Base-by-base conservation (phyloP, 306 rosid genomes). In the Quercus dentata region DNA sequence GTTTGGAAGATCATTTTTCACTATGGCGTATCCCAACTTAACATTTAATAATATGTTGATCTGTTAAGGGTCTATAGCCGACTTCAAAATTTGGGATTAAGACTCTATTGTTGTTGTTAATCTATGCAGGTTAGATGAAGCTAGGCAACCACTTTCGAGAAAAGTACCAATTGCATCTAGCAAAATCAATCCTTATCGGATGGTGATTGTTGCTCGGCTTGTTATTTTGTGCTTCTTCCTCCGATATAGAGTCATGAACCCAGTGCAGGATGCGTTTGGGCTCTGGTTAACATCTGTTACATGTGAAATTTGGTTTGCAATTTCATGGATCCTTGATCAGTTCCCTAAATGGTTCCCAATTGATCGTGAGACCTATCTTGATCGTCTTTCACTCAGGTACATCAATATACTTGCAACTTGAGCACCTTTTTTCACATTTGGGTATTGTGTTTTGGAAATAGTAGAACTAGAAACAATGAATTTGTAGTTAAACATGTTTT, bases 321-420 rank as follows among this genome's bases (percentile, higher is more conserved):
- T 94, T 68, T 94, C 98, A 61, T 94, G 98, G 98, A 94, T 94
- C 62, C 98, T 94, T 59, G 98, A 94, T 88, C 98, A 94, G 87
- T 94, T 94, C 68, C 98, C 98, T 5, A 94, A 94, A 80, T 94
- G 98, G 98, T 92, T 78, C 78, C 98, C 98, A 56, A 94, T 94
- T 46, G 97, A 94, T 57, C 90, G 98, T 3, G 97, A 94, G 85
- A 94, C 98, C 65, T 94, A 94, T 68, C 92, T 94, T 11, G 98
- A 94, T 35, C 97, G 98, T 41, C 98, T 94, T 71, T 92, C 97
- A 1, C 17, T 94, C 56, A 90, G 98, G 97, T 68, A 68, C 20
- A 63, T 19, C 20, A 27, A 59, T 23, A 20, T 49, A 49, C 54
- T 12, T 49, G 54, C 54, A 49, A 49, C 54, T 12, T 12, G 15